A percentile compares a stretch with the other conserved stretches of the same genome.
Conservation (phyloP, 345 rosid species). For the Eucalyptus rudis region DNA sequence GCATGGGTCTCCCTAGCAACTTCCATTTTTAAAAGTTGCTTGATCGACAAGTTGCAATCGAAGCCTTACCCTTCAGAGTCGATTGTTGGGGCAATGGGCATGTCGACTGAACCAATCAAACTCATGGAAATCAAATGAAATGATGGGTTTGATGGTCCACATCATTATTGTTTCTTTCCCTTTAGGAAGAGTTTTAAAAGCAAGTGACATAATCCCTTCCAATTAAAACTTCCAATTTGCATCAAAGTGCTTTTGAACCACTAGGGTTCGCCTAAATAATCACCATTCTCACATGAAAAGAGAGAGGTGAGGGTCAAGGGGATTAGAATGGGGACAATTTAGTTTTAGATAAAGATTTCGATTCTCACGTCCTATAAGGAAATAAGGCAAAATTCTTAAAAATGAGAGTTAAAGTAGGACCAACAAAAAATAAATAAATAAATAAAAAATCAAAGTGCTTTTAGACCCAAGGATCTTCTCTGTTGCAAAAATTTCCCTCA, state of each 20-base stretch:
- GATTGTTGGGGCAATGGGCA: not conserved
- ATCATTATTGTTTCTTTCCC: not conserved
- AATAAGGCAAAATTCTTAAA: too few relatives aligned
- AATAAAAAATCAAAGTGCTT: accelerated
- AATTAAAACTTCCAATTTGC: not conserved
- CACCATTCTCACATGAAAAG: too few relatives aligned
- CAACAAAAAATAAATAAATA: accelerated
- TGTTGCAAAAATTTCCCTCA: not conserved
- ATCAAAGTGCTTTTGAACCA: not conserved
- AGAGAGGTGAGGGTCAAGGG: accelerated
- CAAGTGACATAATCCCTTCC: not conserved
- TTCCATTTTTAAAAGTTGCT: not conserved
- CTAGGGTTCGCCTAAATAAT: accelerated
- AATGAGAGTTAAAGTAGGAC: too few relatives aligned
- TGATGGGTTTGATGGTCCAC: not conserved
- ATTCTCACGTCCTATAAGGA: accelerated
- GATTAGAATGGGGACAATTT: accelerated
- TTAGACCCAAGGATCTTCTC: not conserved
- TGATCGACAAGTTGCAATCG: not conserved
- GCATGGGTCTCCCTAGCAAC: not conserved
- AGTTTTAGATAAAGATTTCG: too few relatives aligned
- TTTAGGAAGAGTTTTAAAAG: not conserved
- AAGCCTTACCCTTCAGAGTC: not conserved
- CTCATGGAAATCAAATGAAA: not conserved
- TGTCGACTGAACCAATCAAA: not conserved